phyloP scores from a whole-genome alignment of 257 asterid species.

The Linderniella brevidens region DNA sequence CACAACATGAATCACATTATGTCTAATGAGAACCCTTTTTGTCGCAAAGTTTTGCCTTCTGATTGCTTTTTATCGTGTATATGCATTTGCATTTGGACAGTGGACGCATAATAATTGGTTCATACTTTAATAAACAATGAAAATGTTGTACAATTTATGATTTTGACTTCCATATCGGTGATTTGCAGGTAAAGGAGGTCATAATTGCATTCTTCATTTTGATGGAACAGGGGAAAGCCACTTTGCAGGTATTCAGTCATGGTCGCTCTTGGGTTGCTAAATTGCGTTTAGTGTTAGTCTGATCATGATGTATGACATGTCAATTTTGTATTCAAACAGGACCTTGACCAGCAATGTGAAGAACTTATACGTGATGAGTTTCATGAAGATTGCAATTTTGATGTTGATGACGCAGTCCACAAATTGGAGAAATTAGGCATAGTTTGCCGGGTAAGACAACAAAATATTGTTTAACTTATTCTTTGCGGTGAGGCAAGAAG shows the following conservation, averaged over 20 bases:
- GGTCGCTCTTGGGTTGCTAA: background rate
- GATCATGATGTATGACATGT: slow-evolving; percentile 6
- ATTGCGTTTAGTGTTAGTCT: background rate
- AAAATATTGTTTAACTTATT: slow-evolving; percentile 6
- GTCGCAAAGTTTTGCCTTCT: too few relatives aligned
- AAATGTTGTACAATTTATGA: background rate
- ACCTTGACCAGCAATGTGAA: slow-evolving; percentile 83
- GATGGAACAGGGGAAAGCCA: slow-evolving; percentile 96
- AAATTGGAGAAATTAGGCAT: slow-evolving; percentile 85
- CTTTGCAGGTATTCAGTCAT: slow-evolving; percentile 46
- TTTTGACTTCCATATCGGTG: slow-evolving; percentile 10
- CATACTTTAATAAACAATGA: too few relatives aligned
- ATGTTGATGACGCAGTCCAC: slow-evolving; percentile 84
- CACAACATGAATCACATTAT: too few relatives aligned
- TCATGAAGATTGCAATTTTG: slow-evolving; percentile 72
- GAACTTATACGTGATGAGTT: slow-evolving; percentile 83
- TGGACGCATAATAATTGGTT: too few relatives aligned
- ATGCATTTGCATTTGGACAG: too few relatives aligned
- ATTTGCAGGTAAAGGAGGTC: slow-evolving; percentile 92
- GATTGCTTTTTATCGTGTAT: too few relatives aligned
- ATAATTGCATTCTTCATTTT: slow-evolving; percentile 80
- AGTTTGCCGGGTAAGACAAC: slow-evolving; percentile 68
- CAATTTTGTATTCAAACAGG: slow-evolving; percentile 28
- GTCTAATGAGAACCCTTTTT: too few relatives aligned
- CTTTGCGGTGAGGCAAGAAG: too few relatives aligned